These are phyloP conservation scores for Rhytidiadelphus loreus DNA, from an alignment of 225 moss, liverwort and hornwort species.

Conservation along the genomic window DNA sequence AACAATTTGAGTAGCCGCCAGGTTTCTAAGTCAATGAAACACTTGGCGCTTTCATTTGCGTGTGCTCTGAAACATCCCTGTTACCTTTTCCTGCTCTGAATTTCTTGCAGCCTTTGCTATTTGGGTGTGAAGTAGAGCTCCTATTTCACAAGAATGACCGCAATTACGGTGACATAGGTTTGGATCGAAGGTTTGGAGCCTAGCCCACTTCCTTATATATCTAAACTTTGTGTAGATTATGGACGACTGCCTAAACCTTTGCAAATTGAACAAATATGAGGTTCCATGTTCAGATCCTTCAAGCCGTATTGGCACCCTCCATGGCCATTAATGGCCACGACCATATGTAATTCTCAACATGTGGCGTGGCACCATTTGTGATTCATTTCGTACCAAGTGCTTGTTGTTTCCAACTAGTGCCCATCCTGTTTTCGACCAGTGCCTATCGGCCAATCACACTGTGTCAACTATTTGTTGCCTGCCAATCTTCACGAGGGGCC, in stretches of 20 bases:
- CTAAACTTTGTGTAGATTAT: not conserved
- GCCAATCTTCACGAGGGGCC: not conserved
- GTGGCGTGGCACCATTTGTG: not conserved
- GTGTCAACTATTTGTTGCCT: not conserved
- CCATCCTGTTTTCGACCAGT: accelerated
- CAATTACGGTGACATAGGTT: not conserved
- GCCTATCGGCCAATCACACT: accelerated
- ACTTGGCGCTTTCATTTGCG: not conserved
- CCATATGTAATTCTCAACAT: too few relatives aligned
- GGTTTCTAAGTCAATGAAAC: not conserved
- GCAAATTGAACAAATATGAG: not conserved
- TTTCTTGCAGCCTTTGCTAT: not conserved
- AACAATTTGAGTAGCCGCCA: not conserved
- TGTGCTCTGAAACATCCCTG: not conserved
- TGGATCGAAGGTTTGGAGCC: not conserved
- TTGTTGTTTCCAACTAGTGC: not conserved
- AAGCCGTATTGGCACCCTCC: too few relatives aligned
- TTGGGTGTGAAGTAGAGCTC: not conserved
- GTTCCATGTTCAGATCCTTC: too few relatives aligned
- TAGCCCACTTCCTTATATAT: not conserved
- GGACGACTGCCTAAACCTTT: not conserved
- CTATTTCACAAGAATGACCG: not conserved
- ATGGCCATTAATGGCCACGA: not conserved
- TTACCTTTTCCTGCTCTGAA: not conserved
- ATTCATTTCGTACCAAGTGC: accelerated